Evolutionary conservation across 2,329 filamentous ascomycete genomes (phyloP).

Genomic region (Eurotiales sp.): DNA sequence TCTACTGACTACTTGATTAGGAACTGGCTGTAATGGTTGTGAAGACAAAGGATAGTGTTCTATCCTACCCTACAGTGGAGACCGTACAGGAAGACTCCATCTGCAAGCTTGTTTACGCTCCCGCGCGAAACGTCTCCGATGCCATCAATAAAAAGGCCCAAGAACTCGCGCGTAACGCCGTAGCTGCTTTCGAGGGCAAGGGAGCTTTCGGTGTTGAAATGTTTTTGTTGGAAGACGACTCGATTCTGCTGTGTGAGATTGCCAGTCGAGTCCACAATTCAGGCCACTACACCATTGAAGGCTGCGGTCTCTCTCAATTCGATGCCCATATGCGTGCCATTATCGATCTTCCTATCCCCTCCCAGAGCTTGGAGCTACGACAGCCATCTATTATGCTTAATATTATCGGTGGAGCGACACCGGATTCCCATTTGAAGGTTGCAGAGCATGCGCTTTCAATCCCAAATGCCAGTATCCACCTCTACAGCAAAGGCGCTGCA

Average conservation of each 20-base stretch:
- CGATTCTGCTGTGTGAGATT: slow-evolving; percentile 79
- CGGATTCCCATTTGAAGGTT: slow-evolving; percentile 58
- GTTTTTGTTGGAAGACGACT: slow-evolving; percentile 74
- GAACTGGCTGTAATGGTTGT: slow-evolving; percentile 95
- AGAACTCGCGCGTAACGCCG: slow-evolving; percentile 72
- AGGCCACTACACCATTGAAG: slow-evolving; percentile 93
- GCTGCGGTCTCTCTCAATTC: slow-evolving; percentile 84
- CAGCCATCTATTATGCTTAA: slow-evolving; percentile 54
- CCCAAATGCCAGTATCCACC: slow-evolving; percentile 65
- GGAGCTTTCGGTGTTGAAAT: slow-evolving; percentile 97
- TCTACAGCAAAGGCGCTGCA: slow-evolving; percentile 84
- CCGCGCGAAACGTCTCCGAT: slow-evolving; percentile 66
- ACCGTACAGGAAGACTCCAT: slow-evolving; percentile 94
- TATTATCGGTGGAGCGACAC: slow-evolving; percentile 56
- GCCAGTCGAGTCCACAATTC: slow-evolving; percentile 84
- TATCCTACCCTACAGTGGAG: slow-evolving; percentile 86
- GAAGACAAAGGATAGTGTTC: slow-evolving; percentile 70
- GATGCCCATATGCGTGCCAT: slow-evolving; percentile 86
- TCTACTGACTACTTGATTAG: slow-evolving; percentile 23
- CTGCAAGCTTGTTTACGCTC: slow-evolving; percentile 87
- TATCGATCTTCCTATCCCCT: slow-evolving; percentile 63
- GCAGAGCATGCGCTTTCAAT: slow-evolving; percentile 55
- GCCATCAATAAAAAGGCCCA: slow-evolving; percentile 64
- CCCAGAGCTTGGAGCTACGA: slow-evolving; percentile 42
- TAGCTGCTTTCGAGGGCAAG: slow-evolving; percentile 76